Conservation (phyloP, 805 yeast genomes). For the Debaryomyces maramus region DNA sequence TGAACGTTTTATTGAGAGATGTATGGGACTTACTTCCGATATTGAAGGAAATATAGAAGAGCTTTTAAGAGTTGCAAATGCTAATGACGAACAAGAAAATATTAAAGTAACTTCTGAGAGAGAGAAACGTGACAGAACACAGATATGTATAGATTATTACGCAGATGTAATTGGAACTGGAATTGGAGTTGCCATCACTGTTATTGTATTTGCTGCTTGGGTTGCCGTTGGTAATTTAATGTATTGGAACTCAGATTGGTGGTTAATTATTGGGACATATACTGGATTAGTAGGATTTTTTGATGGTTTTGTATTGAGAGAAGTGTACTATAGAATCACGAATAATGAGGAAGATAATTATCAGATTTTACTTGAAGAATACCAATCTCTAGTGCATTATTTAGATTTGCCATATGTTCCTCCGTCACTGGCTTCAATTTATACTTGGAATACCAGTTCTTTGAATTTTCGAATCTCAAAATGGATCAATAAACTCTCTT, state of each 20-base stretch:
- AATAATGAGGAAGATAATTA: too few species aligned
- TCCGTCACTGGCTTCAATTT: too few species aligned
- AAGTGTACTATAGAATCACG: too few species aligned
- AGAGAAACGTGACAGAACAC: constrained; percentile 15
- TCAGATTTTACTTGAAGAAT: too few species aligned
- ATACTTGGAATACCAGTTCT: too few species aligned
- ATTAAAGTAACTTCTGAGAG: constrained; percentile 18
- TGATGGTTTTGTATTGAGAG: constrained; percentile 44
- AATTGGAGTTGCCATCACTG: constrained; percentile 35
- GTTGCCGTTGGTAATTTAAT: constrained; percentile 34
- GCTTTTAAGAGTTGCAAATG: constrained; percentile 14
- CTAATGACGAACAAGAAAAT: constrained; percentile 22
- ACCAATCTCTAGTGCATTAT: too few species aligned
- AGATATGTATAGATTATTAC: constrained; percentile 32
- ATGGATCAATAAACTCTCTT: too few species aligned
- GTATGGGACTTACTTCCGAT: constrained; percentile 16
- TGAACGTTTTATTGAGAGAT: constrained; percentile 25
- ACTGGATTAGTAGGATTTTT: constrained; percentile 45
- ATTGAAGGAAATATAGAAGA: constrained; percentile 30
- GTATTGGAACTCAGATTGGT: constrained; percentile 42
- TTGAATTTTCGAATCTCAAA: too few species aligned
- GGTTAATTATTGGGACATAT: constrained; percentile 48
- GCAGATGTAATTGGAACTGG: constrained; percentile 46
- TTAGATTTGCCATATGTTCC: too few species aligned
- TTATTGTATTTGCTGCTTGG: constrained; percentile 37